Evolutionary conservation across 169 alveolate genomes (phyloP), one percentile per base, ranked within the genome.

Genomic region (Ophryocystis elektroscirrha): DNA sequence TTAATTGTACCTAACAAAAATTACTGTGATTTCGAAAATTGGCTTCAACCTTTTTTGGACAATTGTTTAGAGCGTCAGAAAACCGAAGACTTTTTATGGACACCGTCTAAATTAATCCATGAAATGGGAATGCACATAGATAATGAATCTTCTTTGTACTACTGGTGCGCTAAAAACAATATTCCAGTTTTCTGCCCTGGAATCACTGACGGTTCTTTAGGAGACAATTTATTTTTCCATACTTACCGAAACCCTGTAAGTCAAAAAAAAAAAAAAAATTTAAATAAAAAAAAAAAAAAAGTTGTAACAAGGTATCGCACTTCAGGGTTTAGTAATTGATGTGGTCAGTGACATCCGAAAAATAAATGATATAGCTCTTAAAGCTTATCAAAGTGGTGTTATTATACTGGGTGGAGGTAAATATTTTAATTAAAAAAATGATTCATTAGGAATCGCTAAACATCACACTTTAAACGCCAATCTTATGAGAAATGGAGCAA

Each of bases 391-490:
- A 59, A 73, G 95, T 7, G 99, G 98, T 29, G 78, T 89, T 63
- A 68, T 95, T 35, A 80, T 92, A 39, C 67, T 91, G 16, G 99
- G 99, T 20, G 52, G 52, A 1, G 52, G 52, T 20, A 23, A 24
- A 28, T 42, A 2, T 4, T 12, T 39, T 3, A 12, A 39, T 39
- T 12, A 3, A 39, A 19, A 6, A 4, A 26, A 19, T 2, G 3
- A 15, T 12, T 24, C 3, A 42, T 15, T 59, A 56, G 9, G 61
- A 61, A 27, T 49, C 45, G 5, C 58, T 66, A 95, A 95, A 63
- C 99, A 95, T 69, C 99, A 95, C 71, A 88, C 91, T 22, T 83
- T 94, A 76, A 95, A 95, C 69, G 97, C 99, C 9, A 89, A 92
- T 62, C 63, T 87, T 56, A 84, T 91, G 97, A 73, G 98, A 60